Evolutionary conservation across 2,329 filamentous ascomycete genomes (phyloP), one percentile per base, ranked within the genome.

Genomic region (Calonectria ilicicola): DNA sequence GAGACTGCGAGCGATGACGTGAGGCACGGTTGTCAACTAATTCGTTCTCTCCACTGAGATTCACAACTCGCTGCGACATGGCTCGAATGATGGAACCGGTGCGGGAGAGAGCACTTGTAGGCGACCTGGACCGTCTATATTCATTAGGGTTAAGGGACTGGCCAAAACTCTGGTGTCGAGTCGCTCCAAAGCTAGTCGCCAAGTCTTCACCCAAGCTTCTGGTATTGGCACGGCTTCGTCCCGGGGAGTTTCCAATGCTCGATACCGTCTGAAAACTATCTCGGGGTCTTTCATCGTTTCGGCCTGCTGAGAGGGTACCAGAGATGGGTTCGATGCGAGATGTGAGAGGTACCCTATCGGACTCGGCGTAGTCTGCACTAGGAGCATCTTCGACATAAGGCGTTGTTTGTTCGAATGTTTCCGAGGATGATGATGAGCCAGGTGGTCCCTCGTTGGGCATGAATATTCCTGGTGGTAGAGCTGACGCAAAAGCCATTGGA

Each of bases 51-150:
- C 98, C 98, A 84, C 95, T 98, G 79, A 99, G 91, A 81, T 98
- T 98, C 80, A 99, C 97, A 69, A 99, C 96, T 86, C 97, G 95
- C 85, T 98, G 96, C 38, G 97, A 98, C 92, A 99, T 98, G 74
- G 91, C 91, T 76, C 93, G 91, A 84, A 96, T 91, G 78, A 95
- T 94, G 10, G 93, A 94, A 53, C 93, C 91, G 73, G 94, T 93
- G 77, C 91, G 89, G 27, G 89, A 90, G 65, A 96, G 83, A 21
- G 93, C 93, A 29, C 90, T 90, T 14, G 92, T 92, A 2, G 90
- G 87, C 2, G 93, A 91, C 46, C 92, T 87, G 51, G 93, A 93
- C 53, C 89, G 86, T 65, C 88, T 86, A 72, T 85, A 83, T 27
- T 87, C 87, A 23, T 84, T 86, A 8, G 91, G 90, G 32, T 84